Conservation (phyloP, 345 rosid species). For the Acer campestre region DNA sequence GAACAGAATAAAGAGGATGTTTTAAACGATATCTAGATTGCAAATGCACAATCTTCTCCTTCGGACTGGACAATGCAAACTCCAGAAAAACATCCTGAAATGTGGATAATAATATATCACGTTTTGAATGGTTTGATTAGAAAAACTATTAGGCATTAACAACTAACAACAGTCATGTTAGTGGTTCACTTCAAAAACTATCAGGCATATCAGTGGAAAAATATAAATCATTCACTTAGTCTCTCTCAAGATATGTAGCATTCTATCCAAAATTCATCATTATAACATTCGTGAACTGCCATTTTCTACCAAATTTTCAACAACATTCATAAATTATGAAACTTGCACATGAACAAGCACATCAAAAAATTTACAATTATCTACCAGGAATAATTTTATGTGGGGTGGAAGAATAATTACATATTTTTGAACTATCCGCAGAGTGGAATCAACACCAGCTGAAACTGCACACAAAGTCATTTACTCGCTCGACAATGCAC, state of each 20-base stretch:
- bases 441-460: slow-evolving; percentile 3
- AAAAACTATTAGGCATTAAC: not conserved
- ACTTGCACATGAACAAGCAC: no score
- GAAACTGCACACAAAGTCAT: slow-evolving; percentile 23
- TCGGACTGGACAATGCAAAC: slow-evolving; percentile 20
- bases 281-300: no score
- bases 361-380: not conserved
- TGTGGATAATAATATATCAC: not conserved
- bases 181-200: no score
- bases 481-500: not conserved
- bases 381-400: not conserved
- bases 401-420: slow-evolving; percentile 13
- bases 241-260: no score
- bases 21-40: slow-evolving; percentile 18
- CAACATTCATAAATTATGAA: no score
- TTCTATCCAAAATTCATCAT: no score
- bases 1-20: slow-evolving; percentile 15
- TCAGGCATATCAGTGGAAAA: no score
- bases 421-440: not conserved
- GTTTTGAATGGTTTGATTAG: not conserved
- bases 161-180: no score
- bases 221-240: no score
- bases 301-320: no score
- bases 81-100: slow-evolving; percentile 41
- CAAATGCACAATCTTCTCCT: slow-evolving; percentile 28